Conservation (phyloP, 192 early-diverging fungal species). For the Glomus cerebriforme region DNA sequence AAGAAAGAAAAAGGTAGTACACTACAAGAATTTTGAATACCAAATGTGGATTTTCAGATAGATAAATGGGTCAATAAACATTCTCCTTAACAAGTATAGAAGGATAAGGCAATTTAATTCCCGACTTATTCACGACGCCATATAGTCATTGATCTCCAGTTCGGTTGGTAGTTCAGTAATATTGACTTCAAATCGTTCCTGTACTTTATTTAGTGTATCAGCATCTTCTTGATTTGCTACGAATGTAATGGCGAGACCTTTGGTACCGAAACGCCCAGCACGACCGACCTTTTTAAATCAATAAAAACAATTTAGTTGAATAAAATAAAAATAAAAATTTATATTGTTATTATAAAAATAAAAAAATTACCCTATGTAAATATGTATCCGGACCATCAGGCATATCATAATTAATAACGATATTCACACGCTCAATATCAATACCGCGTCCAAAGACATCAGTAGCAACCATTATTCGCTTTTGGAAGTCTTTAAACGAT, state of each 20-base stretch:
- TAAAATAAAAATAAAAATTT: neutral
- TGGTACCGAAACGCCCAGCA: conserved; percentile 99
- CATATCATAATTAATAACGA: conserved; percentile 99
- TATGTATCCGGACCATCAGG: conserved; percentile 88
- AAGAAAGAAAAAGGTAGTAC: neutral
- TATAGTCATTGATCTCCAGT: conserved; percentile 80
- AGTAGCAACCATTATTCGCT: conserved; percentile 96
- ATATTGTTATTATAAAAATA: no score
- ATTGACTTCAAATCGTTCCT: conserved; percentile 95
- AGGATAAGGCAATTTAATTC: no score
- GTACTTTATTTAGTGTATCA: conserved; percentile 76
- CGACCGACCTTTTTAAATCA: conserved; percentile 65
- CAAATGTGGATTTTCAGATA: neutral
- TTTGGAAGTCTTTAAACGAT: conserved; percentile 92
- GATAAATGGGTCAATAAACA: no score
- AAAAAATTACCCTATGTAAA: conserved; percentile 72
- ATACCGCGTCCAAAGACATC: conserved; percentile 99
- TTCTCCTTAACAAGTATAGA: no score
- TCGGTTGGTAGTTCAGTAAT: conserved; percentile 85
- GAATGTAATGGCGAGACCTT: conserved; percentile 96
- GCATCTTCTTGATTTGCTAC: conserved; percentile 83
- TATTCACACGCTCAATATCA: conserved; percentile 97
- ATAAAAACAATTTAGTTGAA: neutral
- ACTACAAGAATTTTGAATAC: neutral
- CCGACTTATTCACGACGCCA: neutral